Evolutionary conservation across 352 stramenopile genomes (phyloP), one percentile per base, ranked within the genome.

Genomic region (Phytophthora brassicae): DNA sequence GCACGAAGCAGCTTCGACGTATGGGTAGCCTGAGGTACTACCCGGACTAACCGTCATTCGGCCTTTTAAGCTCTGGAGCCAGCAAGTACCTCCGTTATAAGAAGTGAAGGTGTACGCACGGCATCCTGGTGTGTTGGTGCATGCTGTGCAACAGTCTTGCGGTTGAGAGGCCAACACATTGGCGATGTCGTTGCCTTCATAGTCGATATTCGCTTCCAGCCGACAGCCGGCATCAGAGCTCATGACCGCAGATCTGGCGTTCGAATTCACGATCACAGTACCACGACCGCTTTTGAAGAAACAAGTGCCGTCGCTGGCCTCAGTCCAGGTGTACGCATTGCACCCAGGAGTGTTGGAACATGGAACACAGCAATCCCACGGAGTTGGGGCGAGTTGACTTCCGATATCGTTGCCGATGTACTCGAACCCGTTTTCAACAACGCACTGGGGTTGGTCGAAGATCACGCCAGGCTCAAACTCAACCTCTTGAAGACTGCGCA

Each of bases 301-400:
- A 17, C 60, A 86, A 31, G 72, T 86, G 22, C 77, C 77, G 16
- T 70, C 75, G 38, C 73, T 75, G 42, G 43, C 53, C 29, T 60
- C 54, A 8, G 51, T 81, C 75, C 75, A 89, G 17, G 77, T 74
- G 52, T 72, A 84, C 1, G 71, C 75, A 20, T 61, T 68, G 61
- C 72, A 83, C 26, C 47, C 47, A 17, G 54, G 5, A 38, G 2
- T 20, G 16, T 26, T 41, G n/a, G 38, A 54, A 19, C 67, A 75
- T 2, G 61, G 41, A 20, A 50, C 31, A 33, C 68, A 75, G 44
- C 54, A 77, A 46, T 66, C 64, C 33, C 56, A 68, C 5, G 62
- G 48, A 4, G 38, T 52, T 4, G 56, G 17, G 11, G 52, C 48
- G 6, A 16, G 33, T 3, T 17, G 33, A 44, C 47, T 74, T 28